Base-by-base conservation (phyloP, 495 filamentous ascomycete genomes). In the Astrothelium macrocarpum region DNA sequence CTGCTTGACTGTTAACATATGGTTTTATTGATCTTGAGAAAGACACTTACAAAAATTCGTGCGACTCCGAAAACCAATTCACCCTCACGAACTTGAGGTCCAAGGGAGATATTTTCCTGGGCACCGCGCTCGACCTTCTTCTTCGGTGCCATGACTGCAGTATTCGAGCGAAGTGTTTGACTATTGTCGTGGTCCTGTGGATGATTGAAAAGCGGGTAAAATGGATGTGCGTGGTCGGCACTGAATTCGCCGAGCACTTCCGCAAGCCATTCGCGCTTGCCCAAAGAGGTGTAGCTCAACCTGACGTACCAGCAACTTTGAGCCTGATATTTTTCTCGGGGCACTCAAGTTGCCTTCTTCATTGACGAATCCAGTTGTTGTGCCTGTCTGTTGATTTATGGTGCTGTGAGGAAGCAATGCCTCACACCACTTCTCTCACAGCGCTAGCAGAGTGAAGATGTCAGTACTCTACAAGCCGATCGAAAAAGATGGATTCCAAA, bases 51-150 rank as follows among this genome's bases (percentile, higher is more conserved):
- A 81, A 97, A 99, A 82, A 99, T 99, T 73, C 94, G 89, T 74
- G 93, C 94, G 81, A 96, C 91, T 74, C 95, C 94, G 79, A 97
- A 97, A 80, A 97, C 93, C 77, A 96, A 89, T 80, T 95, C 92
- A 78, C 92, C 90, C 81, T 96, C 91, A 75, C 90, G 82, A 77
- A 88, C 88, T 79, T 95, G 90, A 72, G 94, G 94, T 69, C 94
- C 94, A 68, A 98, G 89, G 80, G 90, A 91, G 84, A 98, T 90
- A 82, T 98, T 98, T 86, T 98, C 95, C 79, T 91, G 85, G 59
- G 82, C 81, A 67, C 82, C 83, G 71, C 87, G 84, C 77, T 82
- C 77, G 74, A 85, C 79, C 79, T 91, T 92, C 72, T 81, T 82
- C 86, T 95, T 94, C 73, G 88, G 88, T 36, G 68, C 59, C 68